Evolutionary conservation across 805 yeast species (phyloP).

Genomic region (Candida hispaniensis): DNA sequence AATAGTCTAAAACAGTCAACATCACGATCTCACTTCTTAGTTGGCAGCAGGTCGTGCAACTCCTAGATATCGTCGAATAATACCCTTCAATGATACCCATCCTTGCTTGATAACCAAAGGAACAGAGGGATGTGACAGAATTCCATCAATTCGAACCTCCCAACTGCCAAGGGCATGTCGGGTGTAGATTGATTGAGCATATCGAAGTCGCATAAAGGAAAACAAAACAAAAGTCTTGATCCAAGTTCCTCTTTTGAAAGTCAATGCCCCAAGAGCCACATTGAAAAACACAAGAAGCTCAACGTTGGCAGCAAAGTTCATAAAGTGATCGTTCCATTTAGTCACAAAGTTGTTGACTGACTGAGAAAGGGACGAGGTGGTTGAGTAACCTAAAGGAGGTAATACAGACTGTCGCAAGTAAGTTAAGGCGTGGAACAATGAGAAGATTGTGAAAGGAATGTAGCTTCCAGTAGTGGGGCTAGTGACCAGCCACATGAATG

Average conservation of each 20-base stretch:
- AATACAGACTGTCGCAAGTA: conserved; percentile 55
- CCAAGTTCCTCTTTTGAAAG: conserved; percentile 57
- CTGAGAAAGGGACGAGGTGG: conserved; percentile 25
- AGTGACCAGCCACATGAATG: conserved; percentile 46
- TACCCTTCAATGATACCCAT: conserved; percentile 41
- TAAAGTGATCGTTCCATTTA: conserved; percentile 46
- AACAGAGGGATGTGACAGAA: conserved; percentile 43
- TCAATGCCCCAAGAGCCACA: conserved; percentile 34
- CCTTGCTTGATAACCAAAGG: conserved; percentile 39
- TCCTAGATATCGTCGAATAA: conserved; percentile 19
- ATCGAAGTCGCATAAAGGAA: conserved; percentile 64
- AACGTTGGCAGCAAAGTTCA: conserved; percentile 48
- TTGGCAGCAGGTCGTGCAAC: conserved; percentile 15
- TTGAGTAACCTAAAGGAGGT: conserved; percentile 43
- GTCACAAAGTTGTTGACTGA: conserved; percentile 38
- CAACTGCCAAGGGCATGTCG: conserved; percentile 55
- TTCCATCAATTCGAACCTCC: conserved; percentile 56
- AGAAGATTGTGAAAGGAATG: conserved; percentile 65
- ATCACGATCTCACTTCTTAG: no score
- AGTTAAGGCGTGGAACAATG: conserved; percentile 71
- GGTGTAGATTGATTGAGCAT: conserved; percentile 63
- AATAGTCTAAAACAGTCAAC: no score
- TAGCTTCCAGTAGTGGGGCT: conserved; percentile 51
- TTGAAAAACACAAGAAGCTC: conserved; percentile 37
- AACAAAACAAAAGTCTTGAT: conserved; percentile 38